Evolutionary conservation across 345 rosid genomes (phyloP), one percentile per base, ranked within the genome.

Genomic region (Brassica cretica): DNA sequence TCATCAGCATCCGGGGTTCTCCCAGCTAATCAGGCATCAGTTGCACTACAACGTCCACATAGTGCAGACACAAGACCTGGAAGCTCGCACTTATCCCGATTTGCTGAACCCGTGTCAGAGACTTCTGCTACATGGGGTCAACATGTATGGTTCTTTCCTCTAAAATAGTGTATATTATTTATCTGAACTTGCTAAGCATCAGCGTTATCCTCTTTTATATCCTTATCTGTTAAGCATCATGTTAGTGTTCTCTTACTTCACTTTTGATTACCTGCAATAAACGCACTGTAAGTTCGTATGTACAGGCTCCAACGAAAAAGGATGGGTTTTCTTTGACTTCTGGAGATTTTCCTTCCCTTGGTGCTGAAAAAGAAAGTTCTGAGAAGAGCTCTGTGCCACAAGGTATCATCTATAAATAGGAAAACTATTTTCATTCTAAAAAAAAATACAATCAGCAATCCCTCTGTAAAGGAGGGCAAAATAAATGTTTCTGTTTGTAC

Each of bases 21-120:
- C 76, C 73, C 93, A 78, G 87, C 97, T 72, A 93, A 75, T 85
- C 97, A 90, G 81, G 70, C 89, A 64, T 83, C 97, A 63, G 80
- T 76, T 75, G 66, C 85, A 55, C 84, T 93, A 49, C 82, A 87
- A 68, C 99, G 98, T 66, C 99, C 99, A 62, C 91, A 86, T 62
- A 96, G 99, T 86, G 99, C 98, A 8, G 99, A 96, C 75, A 92
- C 99, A 82, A 93, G 98, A 77, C 98, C 98, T 76, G 90, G 97
- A 80, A 96, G 98, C 85, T 91, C 99, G 61, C 98, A 90, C 60
- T 84, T 96, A 77, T 96, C 99, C n/a, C 94, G 99, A 59, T 96
- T 96, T 83, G 97, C 99, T 44, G 99, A 96, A 80, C 73, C 87
- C 37, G 70, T 81, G 53, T 65, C 94, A 73, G 97, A 96, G 71